Evolutionary conservation across 2,329 filamentous ascomycete species (phyloP).

Genomic region (Alternaria gansuensis): DNA sequence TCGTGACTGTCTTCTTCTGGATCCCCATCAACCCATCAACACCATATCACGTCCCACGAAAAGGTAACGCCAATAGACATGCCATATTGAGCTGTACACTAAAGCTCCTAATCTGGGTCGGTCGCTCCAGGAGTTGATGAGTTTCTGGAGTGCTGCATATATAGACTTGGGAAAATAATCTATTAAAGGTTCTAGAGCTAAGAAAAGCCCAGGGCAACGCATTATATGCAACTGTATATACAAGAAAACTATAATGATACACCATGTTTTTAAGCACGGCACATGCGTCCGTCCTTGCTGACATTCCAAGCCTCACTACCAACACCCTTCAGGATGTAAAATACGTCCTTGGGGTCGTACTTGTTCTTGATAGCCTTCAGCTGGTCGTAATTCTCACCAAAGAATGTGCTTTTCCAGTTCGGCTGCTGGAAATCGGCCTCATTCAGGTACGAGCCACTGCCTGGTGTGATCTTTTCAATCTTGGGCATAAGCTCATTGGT

Average conservation of each 20-base stretch:
- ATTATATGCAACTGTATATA: background rate
- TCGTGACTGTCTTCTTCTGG: too few relatives aligned
- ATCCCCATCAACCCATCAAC: background rate
- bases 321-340: conserved; percentile 33
- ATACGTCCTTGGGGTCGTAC: conserved; percentile 38
- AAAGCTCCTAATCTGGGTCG: background rate
- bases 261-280: conserved; percentile 8
- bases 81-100: background rate
- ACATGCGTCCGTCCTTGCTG: conserved; percentile 26
- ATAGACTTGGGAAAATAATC: background rate
- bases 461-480: conserved; percentile 32
- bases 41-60: background rate
- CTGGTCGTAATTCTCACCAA: conserved; percentile 31
- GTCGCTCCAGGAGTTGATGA: background rate
- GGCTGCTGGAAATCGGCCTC: conserved; percentile 41
- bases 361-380: conserved; percentile 34
- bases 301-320: conserved; percentile 35
- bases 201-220: background rate
- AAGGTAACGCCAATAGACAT: background rate
- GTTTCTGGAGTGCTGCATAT: background rate
- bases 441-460: conserved; percentile 43
- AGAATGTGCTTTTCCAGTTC: conserved; percentile 40
- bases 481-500: conserved; percentile 39
- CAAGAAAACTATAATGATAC: background rate
- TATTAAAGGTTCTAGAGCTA: background rate